phyloP scores from a whole-genome alignment of 228 moss, liverwort and hornwort species.

The Sphagnum fallax region DNA sequence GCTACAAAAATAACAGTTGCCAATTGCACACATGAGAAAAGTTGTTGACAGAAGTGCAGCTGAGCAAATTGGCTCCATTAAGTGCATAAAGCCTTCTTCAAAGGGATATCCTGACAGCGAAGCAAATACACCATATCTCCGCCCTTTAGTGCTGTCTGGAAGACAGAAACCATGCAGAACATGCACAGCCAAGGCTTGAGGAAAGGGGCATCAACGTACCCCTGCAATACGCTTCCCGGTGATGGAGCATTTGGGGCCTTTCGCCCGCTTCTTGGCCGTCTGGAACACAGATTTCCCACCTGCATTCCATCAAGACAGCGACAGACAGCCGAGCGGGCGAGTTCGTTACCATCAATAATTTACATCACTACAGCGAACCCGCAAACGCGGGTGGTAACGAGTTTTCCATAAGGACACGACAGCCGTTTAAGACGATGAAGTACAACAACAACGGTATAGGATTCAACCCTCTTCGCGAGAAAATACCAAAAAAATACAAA shows the following conservation, averaged over 20 bases:
- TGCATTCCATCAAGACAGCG: conserved; percentile 1
- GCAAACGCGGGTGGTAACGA: neutral
- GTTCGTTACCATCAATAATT: neutral
- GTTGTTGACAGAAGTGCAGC: no score
- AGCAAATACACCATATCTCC: no score
- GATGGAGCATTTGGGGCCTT: conserved; percentile 73
- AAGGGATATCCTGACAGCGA: no score
- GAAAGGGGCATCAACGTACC: conserved; percentile 24
- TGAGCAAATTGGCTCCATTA: no score
- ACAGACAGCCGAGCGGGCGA: neutral
- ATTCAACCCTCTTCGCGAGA: no score
- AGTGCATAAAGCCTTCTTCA: no score
- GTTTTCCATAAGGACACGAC: neutral
- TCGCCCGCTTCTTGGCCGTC: conserved; percentile 82
- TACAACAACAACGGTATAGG: no score
- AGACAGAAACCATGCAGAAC: neutral
- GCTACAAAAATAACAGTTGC: no score
- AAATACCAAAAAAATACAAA: neutral
- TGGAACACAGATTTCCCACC: conserved; percentile 72
- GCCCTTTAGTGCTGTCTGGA: neutral
- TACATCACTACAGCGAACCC: neutral
- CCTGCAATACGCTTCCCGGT: conserved; percentile 88
- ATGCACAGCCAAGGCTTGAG: no score
- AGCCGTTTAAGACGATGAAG: no score
- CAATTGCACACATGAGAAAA: no score